Conservation (phyloP, 192 early-diverging fungal genomes). For the Entrophospora sp. region DNA sequence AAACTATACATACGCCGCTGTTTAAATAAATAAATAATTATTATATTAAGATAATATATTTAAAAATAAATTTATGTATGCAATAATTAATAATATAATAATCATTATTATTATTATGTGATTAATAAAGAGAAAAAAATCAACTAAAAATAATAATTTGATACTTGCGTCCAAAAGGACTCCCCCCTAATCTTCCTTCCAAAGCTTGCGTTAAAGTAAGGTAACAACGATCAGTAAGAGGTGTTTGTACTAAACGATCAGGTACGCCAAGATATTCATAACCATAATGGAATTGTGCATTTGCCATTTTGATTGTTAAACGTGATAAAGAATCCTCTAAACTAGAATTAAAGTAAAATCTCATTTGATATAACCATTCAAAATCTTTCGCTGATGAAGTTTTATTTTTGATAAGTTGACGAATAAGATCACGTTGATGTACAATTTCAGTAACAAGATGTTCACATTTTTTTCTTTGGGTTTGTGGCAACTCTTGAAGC, state of each 20-base stretch:
- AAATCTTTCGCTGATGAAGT: conserved; percentile 67
- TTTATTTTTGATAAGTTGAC: conserved; percentile 46
- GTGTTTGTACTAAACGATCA: conserved; percentile 98
- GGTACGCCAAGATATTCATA: conserved; percentile 97
- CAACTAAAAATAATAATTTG: too few species aligned
- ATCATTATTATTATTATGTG: too few species aligned
- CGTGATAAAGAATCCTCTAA: conserved; percentile 58
- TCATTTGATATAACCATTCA: conserved; percentile 93
- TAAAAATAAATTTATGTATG: too few species aligned
- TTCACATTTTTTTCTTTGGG: conserved; percentile 92
- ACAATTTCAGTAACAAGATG: conserved; percentile 98
- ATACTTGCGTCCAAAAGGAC: conserved; percentile 98
- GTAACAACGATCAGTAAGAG: conserved; percentile 97
- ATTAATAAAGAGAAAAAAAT: too few species aligned
- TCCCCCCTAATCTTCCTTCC: conserved; percentile 85
- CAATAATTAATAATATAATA: too few species aligned
- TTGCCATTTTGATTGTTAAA: conserved; percentile 82
- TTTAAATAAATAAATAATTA: too few species aligned
- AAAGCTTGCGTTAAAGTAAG: conserved; percentile 97
- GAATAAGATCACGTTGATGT: conserved; percentile 92
- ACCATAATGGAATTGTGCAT: conserved; percentile 90
- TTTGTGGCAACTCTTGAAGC: conserved; percentile 69
- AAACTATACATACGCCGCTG: too few species aligned
- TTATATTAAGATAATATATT: too few species aligned
- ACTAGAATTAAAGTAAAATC: conserved; percentile 62